These are phyloP conservation scores for Lactarius indigo DNA, from an alignment of 768 basidiomycete species.

Conservation along the genomic window DNA sequence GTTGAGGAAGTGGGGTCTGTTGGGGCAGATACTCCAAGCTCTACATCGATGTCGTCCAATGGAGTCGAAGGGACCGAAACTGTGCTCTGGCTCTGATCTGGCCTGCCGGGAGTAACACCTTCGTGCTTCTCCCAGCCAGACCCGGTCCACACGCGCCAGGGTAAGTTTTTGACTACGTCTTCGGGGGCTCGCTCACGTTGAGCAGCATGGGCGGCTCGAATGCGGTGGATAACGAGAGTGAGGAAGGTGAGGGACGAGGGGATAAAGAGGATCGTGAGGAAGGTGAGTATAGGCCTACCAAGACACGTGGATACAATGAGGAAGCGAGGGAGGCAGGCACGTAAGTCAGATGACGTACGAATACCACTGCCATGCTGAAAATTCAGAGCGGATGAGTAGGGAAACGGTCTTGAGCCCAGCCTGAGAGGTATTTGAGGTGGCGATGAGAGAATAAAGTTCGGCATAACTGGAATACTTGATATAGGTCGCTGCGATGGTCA, in stretches of 20 bases:
- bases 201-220: constrained; percentile 78
- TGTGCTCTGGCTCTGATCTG: not conserved
- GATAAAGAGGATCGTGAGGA: constrained; percentile 82
- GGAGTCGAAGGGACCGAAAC: not conserved
- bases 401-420: constrained; percentile 73
- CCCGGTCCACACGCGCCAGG: constrained; percentile 82
- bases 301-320: constrained; percentile 18
- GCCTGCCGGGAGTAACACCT: constrained; percentile 29
- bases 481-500: constrained; percentile 81
- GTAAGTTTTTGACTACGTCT: constrained; percentile 70
- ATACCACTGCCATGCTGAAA: constrained; percentile 90
- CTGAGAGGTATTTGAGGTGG: constrained; percentile 73
- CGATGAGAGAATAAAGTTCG: constrained; percentile 64
- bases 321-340: constrained; percentile 6
- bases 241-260: constrained; percentile 87
- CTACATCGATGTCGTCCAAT: constrained; percentile 22
- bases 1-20: constrained; percentile 25
- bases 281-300: constrained; percentile 75
- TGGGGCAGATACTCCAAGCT: constrained; percentile 18
- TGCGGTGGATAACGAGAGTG: constrained; percentile 84
- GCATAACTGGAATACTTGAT: constrained; percentile 82
- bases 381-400: constrained; percentile 71
- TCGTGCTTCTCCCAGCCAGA: constrained; percentile 78
- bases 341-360: constrained; percentile 50
- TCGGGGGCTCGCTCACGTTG: constrained; percentile 82